Evolutionary conservation across 163 green algal genomes (phyloP), one percentile per base, ranked within the genome.

Genomic region (Scenedesmus sp.): DNA sequence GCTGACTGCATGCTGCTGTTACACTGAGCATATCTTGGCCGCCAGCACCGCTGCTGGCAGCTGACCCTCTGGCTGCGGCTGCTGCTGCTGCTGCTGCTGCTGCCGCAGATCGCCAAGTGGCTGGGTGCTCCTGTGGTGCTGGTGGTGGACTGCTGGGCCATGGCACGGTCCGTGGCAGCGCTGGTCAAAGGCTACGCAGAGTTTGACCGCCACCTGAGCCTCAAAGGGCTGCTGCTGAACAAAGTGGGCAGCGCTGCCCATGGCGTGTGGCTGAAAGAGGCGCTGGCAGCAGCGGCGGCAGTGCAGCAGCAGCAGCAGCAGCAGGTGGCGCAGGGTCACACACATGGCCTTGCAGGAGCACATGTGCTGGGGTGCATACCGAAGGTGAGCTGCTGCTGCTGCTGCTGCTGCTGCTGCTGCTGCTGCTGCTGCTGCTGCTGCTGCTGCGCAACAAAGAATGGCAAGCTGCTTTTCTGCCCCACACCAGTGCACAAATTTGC

Each of bases 141-240:
- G 53, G 97, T 99, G 0, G 80, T 99, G 70, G 97, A 99, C 93
- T 97, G 95, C 91, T 96, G 86, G 72, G 92, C 94, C 4, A 89
- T 98, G 68, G 94, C 94, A 1, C 94, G 96, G 16, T 96, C 87
- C 37, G 95, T 94, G 0, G 97, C 96, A 33, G 97, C 97, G 9
- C 87, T 98, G 61, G 89, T 98, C 35, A 96, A 96, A 59, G 97
- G 97, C 22, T 98, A 95, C 90, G 80, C 91, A 68, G 93, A 91
- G 33, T 97, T 97, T 89, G 87, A 91, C 87, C 78, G n/a, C 18
- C 20, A 85, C 15, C 7, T 86, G 35, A 59, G 53, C 15, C 9
- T 93, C 2, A 51, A 78, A 42, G 93, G 91, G 2, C 59, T 94
- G 59, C 56, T 95, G 59, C 78, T 95, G 59, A 95, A 95, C 90